Conservation (phyloP, 2,329 filamentous ascomycete genomes). For the Alternaria viburni region DNA sequence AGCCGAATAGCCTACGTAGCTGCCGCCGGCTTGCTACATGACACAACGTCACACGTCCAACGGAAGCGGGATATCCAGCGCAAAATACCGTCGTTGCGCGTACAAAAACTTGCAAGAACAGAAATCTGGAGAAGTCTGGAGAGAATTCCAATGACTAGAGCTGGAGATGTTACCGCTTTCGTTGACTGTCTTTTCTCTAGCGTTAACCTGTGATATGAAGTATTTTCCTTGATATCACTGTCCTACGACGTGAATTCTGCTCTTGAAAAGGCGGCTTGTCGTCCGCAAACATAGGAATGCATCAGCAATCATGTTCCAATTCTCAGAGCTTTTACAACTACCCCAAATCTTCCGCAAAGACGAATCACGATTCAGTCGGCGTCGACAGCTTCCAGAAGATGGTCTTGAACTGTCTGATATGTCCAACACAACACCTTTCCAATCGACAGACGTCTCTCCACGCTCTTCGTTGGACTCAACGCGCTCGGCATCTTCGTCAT, state of each 20-base stretch:
- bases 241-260: conserved; percentile 7
- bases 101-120: conserved; percentile 17
- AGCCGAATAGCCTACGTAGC: conserved; percentile 12
- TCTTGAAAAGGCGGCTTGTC: conserved; percentile 25
- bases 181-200: conserved; percentile 2
- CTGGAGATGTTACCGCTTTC: background rate
- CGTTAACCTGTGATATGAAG: conserved; percentile 16
- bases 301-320: conserved; percentile 6
- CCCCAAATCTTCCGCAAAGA: background rate
- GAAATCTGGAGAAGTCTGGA: background rate
- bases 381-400: conserved; percentile 3
- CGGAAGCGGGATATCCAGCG: conserved; percentile 8
- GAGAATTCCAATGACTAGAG: background rate
- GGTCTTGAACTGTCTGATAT: conserved; percentile 18
- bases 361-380: background rate
- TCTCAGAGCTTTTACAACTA: background rate
- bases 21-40: conserved; percentile 13
- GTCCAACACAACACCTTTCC: conserved; percentile 27
- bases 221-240: conserved; percentile 7
- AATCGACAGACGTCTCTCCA: conserved; percentile 53
- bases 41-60: conserved; percentile 24
- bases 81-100: conserved; percentile 5
- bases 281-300: background rate
- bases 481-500: conserved; percentile 19
- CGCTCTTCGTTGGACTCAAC: conserved; percentile 51